Evolutionary conservation across 2,329 filamentous ascomycete species (phyloP), one percentile per base, ranked within the genome.

Genomic region (Neophaeococcomyces aloes): DNA sequence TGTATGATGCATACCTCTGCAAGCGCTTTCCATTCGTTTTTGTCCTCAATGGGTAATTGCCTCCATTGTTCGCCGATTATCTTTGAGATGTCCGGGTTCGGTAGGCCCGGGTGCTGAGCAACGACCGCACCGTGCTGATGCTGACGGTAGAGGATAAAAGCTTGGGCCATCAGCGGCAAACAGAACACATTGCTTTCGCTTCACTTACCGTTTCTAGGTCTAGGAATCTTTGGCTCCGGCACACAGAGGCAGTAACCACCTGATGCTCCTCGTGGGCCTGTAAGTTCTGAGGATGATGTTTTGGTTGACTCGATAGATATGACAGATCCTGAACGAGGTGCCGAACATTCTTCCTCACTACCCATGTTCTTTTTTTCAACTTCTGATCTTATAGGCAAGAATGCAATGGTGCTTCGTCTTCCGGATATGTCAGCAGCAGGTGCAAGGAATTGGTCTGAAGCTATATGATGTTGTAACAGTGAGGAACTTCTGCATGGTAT

Each of bases 121-220:
- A 88, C 83, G 39, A 96, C 86, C 38, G 78, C 72, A 14, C 83
- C 79, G 64, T 96, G 89, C 57, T 91, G 82, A 62, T 93, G 83
- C 61, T 96, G 88, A 30, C 91, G 86, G 68, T 94, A 98, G 56
- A 98, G 73, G 53, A 98, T 98, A 68, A 98, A 98, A 39, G 89
- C 91, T 98, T 62, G 61, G 60, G n/a, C 13, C 32, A 34, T 49
- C 21, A 51, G 40, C 41, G 31, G 33, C 42, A 36, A 46, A 39
- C 15, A 10, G 31, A 35, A 44, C 54, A 44, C 38, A 40, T 38
- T 27, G 19, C 27, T 38, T 19, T 29, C 11, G 8, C 53, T 42
- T 31, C 36, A 69, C 78, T 64, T 64, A 82, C 79, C 78, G 68
- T 84, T 84, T 62, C 79, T 73, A 53, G 79, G 79, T 55, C 79